phyloP scores from a whole-genome alignment of 805 yeast genomes.

The Kazachstania taianensis region DNA sequence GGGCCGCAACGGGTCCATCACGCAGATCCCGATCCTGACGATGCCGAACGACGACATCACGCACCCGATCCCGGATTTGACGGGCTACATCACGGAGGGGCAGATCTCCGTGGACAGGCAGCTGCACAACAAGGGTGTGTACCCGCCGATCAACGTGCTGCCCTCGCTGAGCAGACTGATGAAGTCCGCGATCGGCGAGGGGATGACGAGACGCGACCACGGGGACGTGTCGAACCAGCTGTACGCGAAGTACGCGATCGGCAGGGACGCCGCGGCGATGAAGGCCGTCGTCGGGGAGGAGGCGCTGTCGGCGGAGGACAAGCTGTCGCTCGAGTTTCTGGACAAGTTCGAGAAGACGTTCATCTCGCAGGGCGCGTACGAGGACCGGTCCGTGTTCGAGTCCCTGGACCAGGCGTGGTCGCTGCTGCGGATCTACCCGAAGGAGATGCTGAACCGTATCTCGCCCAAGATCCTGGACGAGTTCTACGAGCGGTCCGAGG shows the following conservation, averaged over 20 bases:
- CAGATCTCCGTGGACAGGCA: slow-evolving; percentile 97
- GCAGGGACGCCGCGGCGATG: slow-evolving; percentile 99
- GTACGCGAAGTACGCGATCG: slow-evolving; percentile 98
- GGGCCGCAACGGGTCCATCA: slow-evolving; percentile 98
- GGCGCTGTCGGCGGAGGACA: slow-evolving; percentile 95
- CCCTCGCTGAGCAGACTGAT: slow-evolving; percentile 96
- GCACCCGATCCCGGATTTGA: slow-evolving; percentile 99
- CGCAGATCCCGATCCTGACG: slow-evolving; percentile 96
- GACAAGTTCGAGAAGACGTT: slow-evolving; percentile 96
- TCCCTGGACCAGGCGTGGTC: slow-evolving; percentile 98
- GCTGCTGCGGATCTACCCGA: slow-evolving; percentile 94
- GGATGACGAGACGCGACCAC: slow-evolving; percentile 99
- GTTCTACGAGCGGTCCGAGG: slow-evolving; percentile 85
- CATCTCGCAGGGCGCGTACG: slow-evolving; percentile 94
- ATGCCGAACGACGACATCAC: slow-evolving; percentile 99
- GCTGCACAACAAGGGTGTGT: slow-evolving; percentile 89
- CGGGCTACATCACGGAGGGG: slow-evolving; percentile 99
- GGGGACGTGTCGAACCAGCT: slow-evolving; percentile 99
- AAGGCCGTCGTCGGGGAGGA: slow-evolving; percentile 99
- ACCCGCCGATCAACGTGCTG: slow-evolving; percentile 97
- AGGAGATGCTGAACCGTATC: slow-evolving; percentile 96
- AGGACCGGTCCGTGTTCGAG: slow-evolving; percentile 88
- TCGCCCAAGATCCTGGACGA: slow-evolving; percentile 94
- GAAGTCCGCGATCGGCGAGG: slow-evolving; percentile 99
- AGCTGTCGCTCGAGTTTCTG: slow-evolving; percentile 90